Evolutionary conservation across 176 grass and related monocot genomes (phyloP).

Genomic region (Chloris gayana): DNA sequence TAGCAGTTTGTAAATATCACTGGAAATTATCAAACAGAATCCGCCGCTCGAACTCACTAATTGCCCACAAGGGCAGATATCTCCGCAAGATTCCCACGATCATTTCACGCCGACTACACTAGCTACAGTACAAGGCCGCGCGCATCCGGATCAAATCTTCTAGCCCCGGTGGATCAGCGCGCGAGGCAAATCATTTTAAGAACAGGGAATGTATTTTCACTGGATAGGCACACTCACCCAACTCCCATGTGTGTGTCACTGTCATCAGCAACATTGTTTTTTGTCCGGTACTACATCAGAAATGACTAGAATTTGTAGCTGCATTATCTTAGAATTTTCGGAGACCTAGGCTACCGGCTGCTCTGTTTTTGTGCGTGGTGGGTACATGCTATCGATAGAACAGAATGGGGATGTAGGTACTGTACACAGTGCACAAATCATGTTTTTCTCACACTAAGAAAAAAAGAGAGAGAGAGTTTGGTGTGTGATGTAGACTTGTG

Average conservation of each 20-base stretch:
- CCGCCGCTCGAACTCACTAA: constrained; percentile 1
- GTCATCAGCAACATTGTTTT: constrained; percentile 22
- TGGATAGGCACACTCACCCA: not conserved
- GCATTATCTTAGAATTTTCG: not conserved
- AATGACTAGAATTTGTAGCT: not conserved
- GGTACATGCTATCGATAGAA: not conserved
- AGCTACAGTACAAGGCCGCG: constrained; percentile 20
- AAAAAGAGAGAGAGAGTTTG: not conserved
- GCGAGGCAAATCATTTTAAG: not conserved
- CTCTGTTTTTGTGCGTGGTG: not conserved
- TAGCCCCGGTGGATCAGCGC: constrained; percentile 18
- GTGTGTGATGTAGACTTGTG: not conserved
- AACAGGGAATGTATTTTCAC: not conserved
- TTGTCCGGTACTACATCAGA: constrained; percentile 10
- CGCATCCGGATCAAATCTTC: constrained; percentile 38
- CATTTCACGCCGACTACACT: constrained; percentile 7
- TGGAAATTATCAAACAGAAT: constrained; percentile 2
- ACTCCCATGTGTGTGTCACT: constrained; percentile 48
- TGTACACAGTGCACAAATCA: not conserved
- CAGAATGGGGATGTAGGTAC: no score
- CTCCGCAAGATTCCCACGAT: constrained; percentile 22
- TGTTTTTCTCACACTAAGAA: no score
- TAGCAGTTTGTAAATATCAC: not conserved
- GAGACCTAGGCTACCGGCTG: not conserved
- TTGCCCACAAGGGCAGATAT: constrained; percentile 14